phyloP scores from a whole-genome alignment of 2,329 filamentous ascomycete genomes.

The Cordyceps javanica region DNA sequence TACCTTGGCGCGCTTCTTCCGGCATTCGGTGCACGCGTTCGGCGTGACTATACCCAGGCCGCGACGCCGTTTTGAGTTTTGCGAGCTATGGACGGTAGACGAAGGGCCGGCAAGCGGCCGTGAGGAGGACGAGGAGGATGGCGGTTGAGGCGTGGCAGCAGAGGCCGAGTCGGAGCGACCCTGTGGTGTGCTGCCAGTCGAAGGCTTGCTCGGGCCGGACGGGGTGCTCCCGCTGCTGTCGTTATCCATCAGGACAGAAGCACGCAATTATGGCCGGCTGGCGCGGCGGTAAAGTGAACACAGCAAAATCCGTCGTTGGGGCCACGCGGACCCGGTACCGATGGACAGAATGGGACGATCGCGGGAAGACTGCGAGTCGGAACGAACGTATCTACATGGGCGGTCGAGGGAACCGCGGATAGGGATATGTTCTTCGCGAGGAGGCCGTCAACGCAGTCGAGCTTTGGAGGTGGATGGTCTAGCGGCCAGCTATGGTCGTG shows the following conservation, averaged over 20 bases:
- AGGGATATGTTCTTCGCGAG: neutral
- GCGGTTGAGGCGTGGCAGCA: constrained; percentile 13
- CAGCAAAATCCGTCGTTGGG: neutral
- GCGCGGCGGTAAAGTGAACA: neutral
- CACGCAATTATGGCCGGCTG: neutral
- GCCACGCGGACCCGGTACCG: neutral
- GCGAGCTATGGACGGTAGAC: constrained; percentile 17
- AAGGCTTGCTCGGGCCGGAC: constrained; percentile 24
- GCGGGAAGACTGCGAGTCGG: neutral
- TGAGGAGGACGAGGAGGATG: constrained; percentile 14
- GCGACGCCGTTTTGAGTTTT: constrained; percentile 45
- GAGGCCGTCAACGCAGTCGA: neutral
- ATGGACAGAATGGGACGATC: neutral
- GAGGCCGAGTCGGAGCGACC: constrained; percentile 8
- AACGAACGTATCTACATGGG: neutral
- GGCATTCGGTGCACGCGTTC: constrained; percentile 56
- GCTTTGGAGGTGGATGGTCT: neutral
- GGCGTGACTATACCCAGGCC: constrained; percentile 52
- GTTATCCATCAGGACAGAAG: constrained; percentile 24
- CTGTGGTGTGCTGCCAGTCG: constrained; percentile 30
- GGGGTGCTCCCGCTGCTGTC: constrained; percentile 25
- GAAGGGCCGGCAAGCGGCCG: neutral
- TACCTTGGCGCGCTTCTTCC: constrained; percentile 58
- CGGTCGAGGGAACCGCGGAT: neutral
- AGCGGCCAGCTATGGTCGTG: neutral